phyloP scores from a whole-genome alignment of 768 basidiomycete species.

The Pulveroboletus ravenelii region DNA sequence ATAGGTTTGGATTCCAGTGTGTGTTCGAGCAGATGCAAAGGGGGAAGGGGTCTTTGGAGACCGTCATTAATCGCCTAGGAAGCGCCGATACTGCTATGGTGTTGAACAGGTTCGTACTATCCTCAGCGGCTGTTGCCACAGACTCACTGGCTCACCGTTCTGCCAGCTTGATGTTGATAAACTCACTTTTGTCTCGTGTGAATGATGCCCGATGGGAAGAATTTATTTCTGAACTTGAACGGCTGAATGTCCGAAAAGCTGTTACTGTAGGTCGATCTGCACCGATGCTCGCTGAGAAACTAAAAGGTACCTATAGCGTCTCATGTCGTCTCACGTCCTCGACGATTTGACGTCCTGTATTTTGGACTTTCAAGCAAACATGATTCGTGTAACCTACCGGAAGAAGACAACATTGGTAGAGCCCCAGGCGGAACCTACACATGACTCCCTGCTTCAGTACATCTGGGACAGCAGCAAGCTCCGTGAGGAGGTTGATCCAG shows the following conservation, averaged over 20 bases:
- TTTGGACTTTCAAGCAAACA: slow-evolving; percentile 84
- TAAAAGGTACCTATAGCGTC: slow-evolving; percentile 43
- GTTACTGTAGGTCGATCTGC: slow-evolving; percentile 57
- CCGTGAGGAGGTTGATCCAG: slow-evolving; percentile 45
- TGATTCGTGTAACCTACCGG: slow-evolving; percentile 71
- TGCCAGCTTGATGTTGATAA: slow-evolving; percentile 82
- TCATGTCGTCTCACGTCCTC: slow-evolving; percentile 78
- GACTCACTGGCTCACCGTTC: slow-evolving; percentile 6
- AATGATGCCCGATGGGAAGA: slow-evolving; percentile 74
- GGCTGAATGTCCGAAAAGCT: slow-evolving; percentile 73
- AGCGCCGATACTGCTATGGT: slow-evolving; percentile 85
- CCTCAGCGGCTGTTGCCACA: neutral
- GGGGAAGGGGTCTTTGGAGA: slow-evolving; percentile 66
- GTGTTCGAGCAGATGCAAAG: slow-evolving; percentile 81
- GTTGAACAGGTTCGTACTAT: slow-evolving; percentile 58
- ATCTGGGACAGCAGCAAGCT: slow-evolving; percentile 68
- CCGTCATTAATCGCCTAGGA: slow-evolving; percentile 73
- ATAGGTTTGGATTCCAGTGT: slow-evolving; percentile 76
- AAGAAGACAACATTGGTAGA: slow-evolving; percentile 79
- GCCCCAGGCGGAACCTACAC: slow-evolving; percentile 54
- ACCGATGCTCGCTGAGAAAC: neutral
- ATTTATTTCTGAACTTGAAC: slow-evolving; percentile 70
- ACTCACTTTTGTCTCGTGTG: slow-evolving; percentile 77
- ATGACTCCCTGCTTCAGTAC: slow-evolving; percentile 51
- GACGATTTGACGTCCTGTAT: slow-evolving; percentile 82